phyloP scores from a whole-genome alignment of 768 basidiomycete species.

The Agaricus blazei region DNA sequence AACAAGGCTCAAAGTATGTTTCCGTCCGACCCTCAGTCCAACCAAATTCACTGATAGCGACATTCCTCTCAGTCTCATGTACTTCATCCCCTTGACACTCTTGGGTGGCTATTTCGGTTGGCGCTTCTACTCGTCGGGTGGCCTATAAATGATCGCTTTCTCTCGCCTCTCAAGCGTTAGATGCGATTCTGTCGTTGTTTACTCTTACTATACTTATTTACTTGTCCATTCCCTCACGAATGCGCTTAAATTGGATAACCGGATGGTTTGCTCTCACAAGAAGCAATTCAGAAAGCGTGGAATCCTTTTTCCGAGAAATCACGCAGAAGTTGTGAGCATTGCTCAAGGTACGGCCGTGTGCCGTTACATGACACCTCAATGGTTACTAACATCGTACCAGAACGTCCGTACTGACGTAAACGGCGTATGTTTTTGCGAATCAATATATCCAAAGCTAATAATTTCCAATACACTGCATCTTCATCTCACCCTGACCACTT shows the following conservation, averaged over 20 bases:
- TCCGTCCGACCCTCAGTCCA: conserved; percentile 2
- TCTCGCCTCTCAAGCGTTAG: conserved; percentile 6
- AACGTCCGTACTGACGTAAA: neutral
- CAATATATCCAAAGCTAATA: too few relatives aligned
- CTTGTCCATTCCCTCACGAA: conserved; percentile 1
- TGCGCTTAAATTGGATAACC: conserved; percentile 4
- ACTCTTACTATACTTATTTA: conserved; percentile 6
- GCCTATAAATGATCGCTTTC: conserved; percentile 27
- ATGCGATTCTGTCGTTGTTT: conserved; percentile 10
- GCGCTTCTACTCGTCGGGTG: conserved; percentile 61
- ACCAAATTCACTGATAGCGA: conserved; percentile 11
- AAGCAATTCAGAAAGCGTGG: neutral
- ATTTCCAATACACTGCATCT: neutral
- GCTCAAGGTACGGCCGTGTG: too few relatives aligned
- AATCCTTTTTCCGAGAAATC: neutral
- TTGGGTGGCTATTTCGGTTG: conserved; percentile 87
- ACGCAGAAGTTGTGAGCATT: neutral
- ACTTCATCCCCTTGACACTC: conserved; percentile 75
- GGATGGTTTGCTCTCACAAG: conserved; percentile 4
- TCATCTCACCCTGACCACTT: conserved; percentile 6
- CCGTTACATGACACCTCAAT: too few relatives aligned
- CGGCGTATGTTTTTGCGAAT: too few relatives aligned
- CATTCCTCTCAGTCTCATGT: conserved; percentile 53
- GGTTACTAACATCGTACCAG: too few relatives aligned
- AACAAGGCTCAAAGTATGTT: conserved; percentile 66